Conservation (phyloP, 257 asterid genomes). For the Parsonsia alboflavescens region DNA sequence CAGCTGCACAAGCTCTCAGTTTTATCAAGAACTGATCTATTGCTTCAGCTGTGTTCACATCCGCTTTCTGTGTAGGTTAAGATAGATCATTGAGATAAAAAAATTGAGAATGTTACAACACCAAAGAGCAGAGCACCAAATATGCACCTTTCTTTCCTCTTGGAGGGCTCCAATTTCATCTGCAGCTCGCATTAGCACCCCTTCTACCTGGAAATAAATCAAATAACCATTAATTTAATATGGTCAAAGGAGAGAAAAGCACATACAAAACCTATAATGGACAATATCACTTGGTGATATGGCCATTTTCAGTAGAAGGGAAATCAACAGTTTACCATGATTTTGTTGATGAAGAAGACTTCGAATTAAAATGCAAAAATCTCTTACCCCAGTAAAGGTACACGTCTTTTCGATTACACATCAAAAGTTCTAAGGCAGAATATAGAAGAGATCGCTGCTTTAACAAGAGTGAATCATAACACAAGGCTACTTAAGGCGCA, state of each 20-base stretch:
- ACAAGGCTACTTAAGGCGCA: not conserved
- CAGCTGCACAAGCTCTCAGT: slow-evolving; percentile 77
- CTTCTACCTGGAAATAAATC: slow-evolving; percentile 64
- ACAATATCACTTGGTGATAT: not conserved
- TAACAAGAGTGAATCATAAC: not conserved
- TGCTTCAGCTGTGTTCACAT: slow-evolving; percentile 76
- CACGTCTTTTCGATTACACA: not conserved
- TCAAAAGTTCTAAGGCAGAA: not conserved
- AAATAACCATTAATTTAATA: too few species aligned
- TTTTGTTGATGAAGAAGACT: not conserved
- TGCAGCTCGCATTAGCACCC: slow-evolving; percentile 73
- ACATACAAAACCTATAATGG: not conserved
- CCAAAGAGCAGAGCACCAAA: slow-evolving; percentile 11
- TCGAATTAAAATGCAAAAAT: not conserved
- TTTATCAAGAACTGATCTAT: slow-evolving; percentile 73
- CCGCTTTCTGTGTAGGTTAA: slow-evolving; percentile 56
- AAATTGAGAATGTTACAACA: not conserved
- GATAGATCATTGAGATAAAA: slow-evolving; percentile 7
- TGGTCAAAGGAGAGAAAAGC: not conserved
- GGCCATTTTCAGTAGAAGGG: not conserved
- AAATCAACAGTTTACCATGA: not conserved
- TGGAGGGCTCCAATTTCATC: slow-evolving; percentile 80
- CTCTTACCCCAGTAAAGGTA: not conserved
- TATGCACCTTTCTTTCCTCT: slow-evolving; percentile 78
- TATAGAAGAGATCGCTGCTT: not conserved